These are phyloP conservation scores for Irpex rosettiformis DNA, from an alignment of 1,284 basidiomycete genomes.

Conservation along the genomic window DNA sequence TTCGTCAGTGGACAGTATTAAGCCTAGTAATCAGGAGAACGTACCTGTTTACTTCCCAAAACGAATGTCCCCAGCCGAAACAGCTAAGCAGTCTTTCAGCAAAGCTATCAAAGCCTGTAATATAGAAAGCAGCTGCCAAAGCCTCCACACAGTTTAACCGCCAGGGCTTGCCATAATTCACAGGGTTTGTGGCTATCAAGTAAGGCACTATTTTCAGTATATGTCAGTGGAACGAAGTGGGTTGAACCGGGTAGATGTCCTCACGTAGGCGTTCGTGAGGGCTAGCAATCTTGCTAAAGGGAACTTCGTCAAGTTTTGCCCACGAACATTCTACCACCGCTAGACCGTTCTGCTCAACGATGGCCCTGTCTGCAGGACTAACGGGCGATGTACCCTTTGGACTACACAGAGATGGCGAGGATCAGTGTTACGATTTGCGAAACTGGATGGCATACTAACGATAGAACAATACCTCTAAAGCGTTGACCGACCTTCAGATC, in stretches of 20 bases:
- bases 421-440: background rate
- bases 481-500: constrained; percentile 83
- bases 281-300: constrained; percentile 90
- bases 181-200: constrained; percentile 88
- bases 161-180: constrained; percentile 96
- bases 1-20: constrained; percentile 1
- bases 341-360: constrained; percentile 73
- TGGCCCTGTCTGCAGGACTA: constrained; percentile 82
- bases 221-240: background rate
- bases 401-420: constrained; percentile 37
- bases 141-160: constrained; percentile 90
- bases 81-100: constrained; percentile 73
- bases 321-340: constrained; percentile 98
- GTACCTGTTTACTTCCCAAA: constrained; percentile 81
- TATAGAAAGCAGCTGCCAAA: constrained; percentile 89
- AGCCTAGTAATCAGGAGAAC: constrained; percentile 18
- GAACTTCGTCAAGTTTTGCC: constrained; percentile 93
- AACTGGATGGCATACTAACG: constrained; percentile 50
- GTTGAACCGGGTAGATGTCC: background rate
- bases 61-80: constrained; percentile 88
- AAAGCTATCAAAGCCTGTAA: constrained; percentile 80
- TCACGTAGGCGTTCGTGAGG: constrained; percentile 91
- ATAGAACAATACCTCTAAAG: constrained; percentile 91
- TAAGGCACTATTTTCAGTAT: constrained; percentile 72
- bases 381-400: constrained; percentile 84